phyloP scores from a whole-genome alignment of 495 filamentous ascomycete genomes.

The Penicillium samsonianum region DNA sequence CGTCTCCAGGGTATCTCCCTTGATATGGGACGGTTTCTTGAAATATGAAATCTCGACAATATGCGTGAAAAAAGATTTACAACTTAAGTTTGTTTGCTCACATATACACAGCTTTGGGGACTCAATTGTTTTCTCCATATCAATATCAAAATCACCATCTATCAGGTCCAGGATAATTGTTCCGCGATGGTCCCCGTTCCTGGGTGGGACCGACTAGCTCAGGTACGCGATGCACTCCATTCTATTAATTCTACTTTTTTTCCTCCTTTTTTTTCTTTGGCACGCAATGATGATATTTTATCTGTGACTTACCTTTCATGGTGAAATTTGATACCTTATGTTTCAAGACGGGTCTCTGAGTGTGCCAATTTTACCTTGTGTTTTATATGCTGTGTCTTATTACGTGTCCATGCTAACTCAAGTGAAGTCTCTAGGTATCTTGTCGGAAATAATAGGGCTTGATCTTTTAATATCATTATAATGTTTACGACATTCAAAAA shows the following conservation, averaged over 20 bases:
- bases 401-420: slow-evolving; percentile 1
- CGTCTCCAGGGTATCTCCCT: not conserved
- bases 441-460: not conserved
- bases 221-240: slow-evolving; percentile 15
- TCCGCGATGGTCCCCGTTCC: not conserved
- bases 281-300: slow-evolving; percentile 20
- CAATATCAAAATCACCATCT: not conserved
- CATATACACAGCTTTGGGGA: not conserved
- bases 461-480: not conserved
- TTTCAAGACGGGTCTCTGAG: slow-evolving; percentile 35
- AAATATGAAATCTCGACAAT: not conserved
- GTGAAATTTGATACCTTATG: slow-evolving; percentile 25
- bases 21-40: not conserved
- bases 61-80: not conserved
- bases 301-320: slow-evolving; percentile 18
- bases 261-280: not conserved
- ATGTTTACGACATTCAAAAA: not conserved
- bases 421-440: not conserved
- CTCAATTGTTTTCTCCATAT: not conserved
- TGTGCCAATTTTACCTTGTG: slow-evolving; percentile 6
- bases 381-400: not conserved
- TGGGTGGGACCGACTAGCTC: slow-evolving; percentile 11
- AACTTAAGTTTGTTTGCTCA: not conserved
- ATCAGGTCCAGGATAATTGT: not conserved
- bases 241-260: not conserved